A percentile compares a stretch with the other conserved stretches of the same genome.
Evolutionary conservation across 2,329 filamentous ascomycete species (phyloP).

Genomic region (Emydomyces testavorans): DNA sequence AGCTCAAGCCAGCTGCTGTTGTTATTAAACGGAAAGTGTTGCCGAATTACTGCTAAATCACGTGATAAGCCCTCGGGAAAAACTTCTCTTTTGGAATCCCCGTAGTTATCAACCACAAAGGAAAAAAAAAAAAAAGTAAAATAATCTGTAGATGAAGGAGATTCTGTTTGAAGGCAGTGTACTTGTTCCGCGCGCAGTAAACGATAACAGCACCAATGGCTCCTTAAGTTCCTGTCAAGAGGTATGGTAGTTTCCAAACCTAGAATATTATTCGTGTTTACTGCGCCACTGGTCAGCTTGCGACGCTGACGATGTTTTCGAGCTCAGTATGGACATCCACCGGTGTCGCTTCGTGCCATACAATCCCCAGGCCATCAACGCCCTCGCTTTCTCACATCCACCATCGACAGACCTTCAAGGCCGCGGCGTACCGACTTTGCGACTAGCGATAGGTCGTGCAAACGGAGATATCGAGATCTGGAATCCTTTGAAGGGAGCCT

Average conservation of each 20-base stretch:
- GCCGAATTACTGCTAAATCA: not conserved
- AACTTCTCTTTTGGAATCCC: conserved; percentile 6
- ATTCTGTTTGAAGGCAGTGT: not conserved
- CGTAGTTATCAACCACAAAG: not conserved
- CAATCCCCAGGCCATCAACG: conserved; percentile 83
- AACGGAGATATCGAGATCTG: conserved; percentile 98
- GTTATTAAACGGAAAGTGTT: not conserved
- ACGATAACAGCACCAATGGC: conserved; percentile 6
- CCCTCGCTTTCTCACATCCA: conserved; percentile 82
- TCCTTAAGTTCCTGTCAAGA: conserved; percentile 2
- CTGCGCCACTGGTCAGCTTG: too few species aligned
- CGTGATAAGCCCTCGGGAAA: conserved; percentile 5
- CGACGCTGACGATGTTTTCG: not conserved
- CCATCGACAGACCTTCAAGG: conserved; percentile 36
- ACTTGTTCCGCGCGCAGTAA: conserved; percentile 1
- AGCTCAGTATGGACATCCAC: conserved; percentile 72
- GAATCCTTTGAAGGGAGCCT: conserved; percentile 72
- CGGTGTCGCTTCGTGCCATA: conserved; percentile 92
- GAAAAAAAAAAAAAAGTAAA: conserved; percentile 2
- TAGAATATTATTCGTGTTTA: too few species aligned
- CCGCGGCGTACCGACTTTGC: conserved; percentile 48
- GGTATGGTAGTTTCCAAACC: not conserved
- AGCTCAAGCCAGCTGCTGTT: not conserved
- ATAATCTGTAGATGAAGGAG: not conserved
- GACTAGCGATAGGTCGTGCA: conserved; percentile 78